These are phyloP conservation scores for Colletotrichum sp. DNA, from an alignment of 2,329 filamentous ascomycete genomes.

Conservation along the genomic window DNA sequence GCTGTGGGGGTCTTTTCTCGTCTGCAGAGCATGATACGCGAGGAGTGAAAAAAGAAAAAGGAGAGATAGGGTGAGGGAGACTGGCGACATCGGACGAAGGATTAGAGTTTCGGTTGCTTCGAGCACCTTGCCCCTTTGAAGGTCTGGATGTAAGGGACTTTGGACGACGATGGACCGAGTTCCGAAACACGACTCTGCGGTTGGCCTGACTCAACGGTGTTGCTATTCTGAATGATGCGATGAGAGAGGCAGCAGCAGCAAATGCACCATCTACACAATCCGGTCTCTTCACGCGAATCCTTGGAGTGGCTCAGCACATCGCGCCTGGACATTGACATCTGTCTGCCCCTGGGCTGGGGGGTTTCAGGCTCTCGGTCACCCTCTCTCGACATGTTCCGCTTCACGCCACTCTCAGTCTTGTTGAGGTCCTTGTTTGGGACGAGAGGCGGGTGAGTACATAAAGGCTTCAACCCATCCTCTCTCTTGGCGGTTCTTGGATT, in stretches of 20 bases:
- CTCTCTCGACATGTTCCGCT: slow-evolving; percentile 6
- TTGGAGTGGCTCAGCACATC: slow-evolving; percentile 5
- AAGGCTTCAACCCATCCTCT: not conserved
- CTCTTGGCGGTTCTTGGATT: not conserved
- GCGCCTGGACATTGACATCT: slow-evolving; percentile 6
- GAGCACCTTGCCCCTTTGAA: slow-evolving; percentile 11
- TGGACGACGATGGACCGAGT: slow-evolving; percentile 19
- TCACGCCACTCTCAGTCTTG: not conserved
- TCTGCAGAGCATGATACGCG: not conserved
- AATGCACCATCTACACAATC: not conserved
- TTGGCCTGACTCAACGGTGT: slow-evolving; percentile 13
- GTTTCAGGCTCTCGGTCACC: slow-evolving; percentile 11
- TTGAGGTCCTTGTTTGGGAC: not conserved
- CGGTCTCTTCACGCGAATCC: not conserved
- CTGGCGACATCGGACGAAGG: slow-evolving; percentile 10
- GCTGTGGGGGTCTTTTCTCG: not conserved
- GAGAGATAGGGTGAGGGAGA: not conserved
- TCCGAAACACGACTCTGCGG: not conserved
- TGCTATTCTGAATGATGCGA: not conserved
- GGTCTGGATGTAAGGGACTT: slow-evolving; percentile 18
- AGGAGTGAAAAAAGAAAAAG: not conserved
- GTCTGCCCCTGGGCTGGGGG: not conserved
- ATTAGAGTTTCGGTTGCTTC: slow-evolving; percentile 16
- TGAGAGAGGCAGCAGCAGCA: not conserved
- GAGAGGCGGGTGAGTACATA: not conserved